Conservation (phyloP, 306 rosid species). For the Cucurbita pepo region DNA sequence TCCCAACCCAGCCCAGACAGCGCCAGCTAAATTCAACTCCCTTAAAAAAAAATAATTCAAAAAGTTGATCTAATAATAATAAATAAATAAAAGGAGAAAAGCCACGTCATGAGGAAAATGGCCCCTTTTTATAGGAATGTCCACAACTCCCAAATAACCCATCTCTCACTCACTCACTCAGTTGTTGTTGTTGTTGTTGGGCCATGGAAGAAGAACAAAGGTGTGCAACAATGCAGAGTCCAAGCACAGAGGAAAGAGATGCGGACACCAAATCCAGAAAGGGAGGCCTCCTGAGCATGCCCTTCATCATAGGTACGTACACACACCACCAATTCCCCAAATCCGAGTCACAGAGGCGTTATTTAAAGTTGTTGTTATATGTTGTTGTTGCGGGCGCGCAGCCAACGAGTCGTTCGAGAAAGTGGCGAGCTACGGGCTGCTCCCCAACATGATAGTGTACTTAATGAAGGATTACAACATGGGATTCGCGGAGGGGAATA, state of each 20-base stretch:
- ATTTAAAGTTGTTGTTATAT: too few relatives aligned
- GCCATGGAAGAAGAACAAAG: constrained; percentile 12
- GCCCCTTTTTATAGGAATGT: constrained; percentile 3
- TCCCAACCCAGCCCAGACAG: neutral
- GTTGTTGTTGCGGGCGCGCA: neutral
- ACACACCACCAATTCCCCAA: neutral
- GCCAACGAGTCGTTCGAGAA: constrained; percentile 49
- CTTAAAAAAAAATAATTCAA: neutral
- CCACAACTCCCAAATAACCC: neutral
- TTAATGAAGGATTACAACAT: constrained; percentile 30
- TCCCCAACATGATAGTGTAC: constrained; percentile 49
- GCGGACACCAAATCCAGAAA: neutral
- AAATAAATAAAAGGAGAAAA: neutral
- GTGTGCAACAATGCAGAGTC: neutral
- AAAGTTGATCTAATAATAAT: neutral
- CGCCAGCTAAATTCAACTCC: constrained; percentile 3
- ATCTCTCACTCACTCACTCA: neutral
- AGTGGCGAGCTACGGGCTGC: constrained; percentile 37
- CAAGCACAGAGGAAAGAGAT: neutral
- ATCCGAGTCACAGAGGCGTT: too few relatives aligned
- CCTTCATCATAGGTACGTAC: constrained; percentile 44
- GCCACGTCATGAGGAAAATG: neutral
- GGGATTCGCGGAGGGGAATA: constrained; percentile 24
- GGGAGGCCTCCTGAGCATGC: constrained; percentile 57
- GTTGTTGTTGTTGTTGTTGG: too few relatives aligned